phyloP scores from a whole-genome alignment of 305 asterid genomes.

The Andrographis paniculata region DNA sequence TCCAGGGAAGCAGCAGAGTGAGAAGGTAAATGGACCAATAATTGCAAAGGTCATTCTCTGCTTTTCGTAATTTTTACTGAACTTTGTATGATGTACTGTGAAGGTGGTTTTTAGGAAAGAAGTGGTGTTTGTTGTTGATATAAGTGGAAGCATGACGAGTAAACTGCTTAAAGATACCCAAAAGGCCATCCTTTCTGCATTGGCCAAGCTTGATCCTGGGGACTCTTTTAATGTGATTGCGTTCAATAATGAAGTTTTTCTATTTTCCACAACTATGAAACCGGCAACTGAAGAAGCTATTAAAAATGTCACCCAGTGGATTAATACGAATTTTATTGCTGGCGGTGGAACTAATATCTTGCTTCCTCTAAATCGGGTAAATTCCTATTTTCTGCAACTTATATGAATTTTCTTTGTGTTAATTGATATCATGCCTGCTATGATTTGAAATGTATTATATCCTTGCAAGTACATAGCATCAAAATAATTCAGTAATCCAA shows the following conservation, averaged over 20 bases:
- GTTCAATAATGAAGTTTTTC: conserved; percentile 55
- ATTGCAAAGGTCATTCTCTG: neutral
- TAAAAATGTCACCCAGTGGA: conserved; percentile 62
- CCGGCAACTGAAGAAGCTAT: conserved; percentile 55
- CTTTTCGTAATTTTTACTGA: conserved; percentile 5
- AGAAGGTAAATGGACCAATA: conserved; percentile 38
- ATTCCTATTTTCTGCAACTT: conserved; percentile 11
- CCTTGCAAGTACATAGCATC: too few relatives aligned
- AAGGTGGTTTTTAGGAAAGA: conserved; percentile 79
- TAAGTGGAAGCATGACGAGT: conserved; percentile 94
- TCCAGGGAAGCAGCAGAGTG: conserved; percentile 57
- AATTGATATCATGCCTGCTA: conserved; percentile 3
- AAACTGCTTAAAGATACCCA: conserved; percentile 68
- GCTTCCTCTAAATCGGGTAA: conserved; percentile 71
- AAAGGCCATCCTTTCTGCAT: conserved; percentile 62
- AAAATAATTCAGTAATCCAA: too few relatives aligned
- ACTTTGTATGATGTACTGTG: conserved; percentile 1
- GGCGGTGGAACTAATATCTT: conserved; percentile 82
- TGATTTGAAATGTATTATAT: too few relatives aligned
- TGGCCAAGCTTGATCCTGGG: conserved; percentile 54
- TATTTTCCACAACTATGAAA: conserved; percentile 57
- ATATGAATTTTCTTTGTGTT: neutral
- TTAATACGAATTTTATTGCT: conserved; percentile 59
- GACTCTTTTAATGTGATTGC: conserved; percentile 76
- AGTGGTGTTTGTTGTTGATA: conserved; percentile 81